Conservation (phyloP, 768 basidiomycete genomes). For the Dioszegia crocea region DNA sequence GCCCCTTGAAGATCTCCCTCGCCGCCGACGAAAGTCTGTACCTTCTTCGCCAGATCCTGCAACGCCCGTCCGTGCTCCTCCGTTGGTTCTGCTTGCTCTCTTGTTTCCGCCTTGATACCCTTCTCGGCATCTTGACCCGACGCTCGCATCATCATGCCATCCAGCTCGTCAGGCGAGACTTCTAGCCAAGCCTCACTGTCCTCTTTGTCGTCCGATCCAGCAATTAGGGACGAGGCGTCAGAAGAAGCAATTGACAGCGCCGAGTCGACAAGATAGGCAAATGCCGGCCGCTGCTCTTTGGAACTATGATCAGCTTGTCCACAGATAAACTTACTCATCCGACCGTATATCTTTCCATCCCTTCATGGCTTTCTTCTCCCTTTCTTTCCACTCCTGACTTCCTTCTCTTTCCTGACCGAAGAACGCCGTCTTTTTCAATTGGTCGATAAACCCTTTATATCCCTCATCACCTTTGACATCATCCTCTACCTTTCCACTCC, state of each 20-base stretch:
- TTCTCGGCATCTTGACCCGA: slow-evolving; percentile 58
- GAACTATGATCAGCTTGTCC: slow-evolving; percentile 45
- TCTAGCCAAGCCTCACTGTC: slow-evolving; percentile 83
- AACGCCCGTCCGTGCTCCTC: slow-evolving; percentile 67
- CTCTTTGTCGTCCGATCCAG: slow-evolving; percentile 52
- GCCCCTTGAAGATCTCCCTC: slow-evolving; percentile 87
- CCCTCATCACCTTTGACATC: slow-evolving; percentile 9
- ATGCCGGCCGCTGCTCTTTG: slow-evolving; percentile 65
- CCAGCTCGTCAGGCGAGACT: slow-evolving; percentile 69
- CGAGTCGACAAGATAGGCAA: slow-evolving; percentile 66
- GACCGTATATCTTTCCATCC: slow-evolving; percentile 63
- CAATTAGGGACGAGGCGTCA: slow-evolving; percentile 32
- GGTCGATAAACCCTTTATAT: slow-evolving; percentile 61
- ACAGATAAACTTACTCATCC: slow-evolving; percentile 59
- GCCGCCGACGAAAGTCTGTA: slow-evolving; percentile 84
- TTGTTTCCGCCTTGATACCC: slow-evolving; percentile 40
- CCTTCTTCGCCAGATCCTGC: slow-evolving; percentile 72
- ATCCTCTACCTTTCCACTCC: slow-evolving; percentile 28
- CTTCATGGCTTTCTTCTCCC: slow-evolving; percentile 67
- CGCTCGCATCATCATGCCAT: slow-evolving; percentile 59
- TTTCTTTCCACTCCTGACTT: slow-evolving; percentile 67
- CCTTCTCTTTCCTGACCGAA: slow-evolving; percentile 75
- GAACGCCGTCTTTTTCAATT: slow-evolving; percentile 63
- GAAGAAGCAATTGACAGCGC: slow-evolving; percentile 56
- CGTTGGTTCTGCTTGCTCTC: slow-evolving; percentile 54